Base-by-base conservation (phyloP, 140 eudicot genomes). In the Erigeron philadelphicus region DNA sequence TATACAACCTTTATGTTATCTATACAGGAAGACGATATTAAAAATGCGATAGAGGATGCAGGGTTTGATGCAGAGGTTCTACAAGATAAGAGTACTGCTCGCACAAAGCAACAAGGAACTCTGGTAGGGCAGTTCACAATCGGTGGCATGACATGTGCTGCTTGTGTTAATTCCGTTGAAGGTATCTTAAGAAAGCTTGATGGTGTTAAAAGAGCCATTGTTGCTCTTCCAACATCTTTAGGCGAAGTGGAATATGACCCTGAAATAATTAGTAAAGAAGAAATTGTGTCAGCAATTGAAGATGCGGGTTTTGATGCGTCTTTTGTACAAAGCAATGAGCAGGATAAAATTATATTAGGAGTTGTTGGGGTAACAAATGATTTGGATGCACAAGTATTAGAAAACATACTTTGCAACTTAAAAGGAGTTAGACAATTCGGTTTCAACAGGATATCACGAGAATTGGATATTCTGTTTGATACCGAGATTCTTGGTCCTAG, bases 261-360 rank as follows among this genome's bases (percentile, higher is more conserved):
- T 68, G 43, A 76, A 61, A 61, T 83, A 53, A 84, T 85, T 56
- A 89, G 78, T 42, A 89, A 94, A 78, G 99, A 89, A 46, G 95
- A 85, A 53, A 87, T 94, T 66, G 82, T 87, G 9, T 78, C 19
- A 42, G 99, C 95, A 65, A 94, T 94, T 57, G 99, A 94, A 85
- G 99, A 87, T 85, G 97, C 99, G 66, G 99, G 99, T 70, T 94
- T 94, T 83, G 99, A 94, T 72, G 95, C 84, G 61, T 81, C 99
- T 13, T 83, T 94, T 83, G 84, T 94, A 60, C 99, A 94, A 72
- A 94, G 99, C 72, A 87, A 84, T 40, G 95, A 85, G 73, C 95
- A 94, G 77, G 95, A 87, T 70, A 94, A 87, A 73, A 76, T 85
- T 63, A 62, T 85, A 61, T 70, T 89, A 3, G 88, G 82, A 60